Base-by-base conservation (phyloP, 179 eudicot species). In the Silene coronaria region DNA sequence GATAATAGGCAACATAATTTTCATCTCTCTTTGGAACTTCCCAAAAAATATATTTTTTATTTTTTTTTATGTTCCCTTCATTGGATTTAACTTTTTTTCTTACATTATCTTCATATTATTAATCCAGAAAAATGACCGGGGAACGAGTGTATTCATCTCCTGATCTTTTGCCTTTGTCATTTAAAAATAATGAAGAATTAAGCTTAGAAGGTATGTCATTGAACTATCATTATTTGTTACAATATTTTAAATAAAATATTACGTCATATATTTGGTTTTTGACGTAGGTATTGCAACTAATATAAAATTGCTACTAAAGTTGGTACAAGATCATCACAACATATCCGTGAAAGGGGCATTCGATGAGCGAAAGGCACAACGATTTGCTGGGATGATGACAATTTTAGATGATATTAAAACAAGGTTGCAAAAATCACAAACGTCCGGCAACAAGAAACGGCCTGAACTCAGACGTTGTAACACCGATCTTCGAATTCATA, bases 301-400 rank as follows among this genome's bases (percentile, higher is more conserved):
- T 72, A 87, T 90, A 24, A 94, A 89, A 65, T 81, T 94, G 42
- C 65, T 94, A 24, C 34, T 90, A n/a, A 94, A 94, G 80, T 72
- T 94, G 58, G 72, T 92, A 42, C 87, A 92, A 78, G 98, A 94
- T 75, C 97, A 94, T 73, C 89, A 90, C 64, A 89, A 81, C 16
- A 93, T 96, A 8, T 77, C 87, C 58, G 28, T 68, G 0, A 86
- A 80, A 32, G 78, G 78, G 13, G 79, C 68, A 27, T 83, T 80
- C 1, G 94, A 87, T 71, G 84, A 84, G n/a, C 67, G 96, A 46
- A 87, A 86, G 75, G 73, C 75, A 76, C 80, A 89, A 19, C 82
- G 97, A 77, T 84, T 94, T 36, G 91, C 95, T 0, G 96, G 96
- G 36, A 94, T 94, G 88, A 85, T 94, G 88, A 84, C 91, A 14